These are phyloP conservation scores for Monilinia fructicola DNA, from an alignment of 2,329 filamentous ascomycete species.

Conservation along the genomic window DNA sequence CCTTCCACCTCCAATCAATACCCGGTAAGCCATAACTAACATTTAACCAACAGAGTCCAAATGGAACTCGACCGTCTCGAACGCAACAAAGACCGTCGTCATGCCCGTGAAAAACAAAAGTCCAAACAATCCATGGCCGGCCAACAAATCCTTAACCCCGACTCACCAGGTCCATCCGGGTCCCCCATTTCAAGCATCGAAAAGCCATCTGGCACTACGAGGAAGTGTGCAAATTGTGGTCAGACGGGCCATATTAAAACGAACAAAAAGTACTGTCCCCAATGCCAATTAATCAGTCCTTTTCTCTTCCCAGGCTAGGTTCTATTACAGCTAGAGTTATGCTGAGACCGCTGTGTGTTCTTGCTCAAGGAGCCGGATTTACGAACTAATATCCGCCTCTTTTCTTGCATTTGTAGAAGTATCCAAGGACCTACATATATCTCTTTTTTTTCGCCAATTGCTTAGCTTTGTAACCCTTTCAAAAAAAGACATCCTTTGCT, in stretches of 20 bases:
- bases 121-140: slow-evolving; percentile 45
- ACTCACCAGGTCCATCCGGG: slow-evolving; percentile 44
- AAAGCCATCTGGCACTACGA: slow-evolving; percentile 63
- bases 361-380: slow-evolving; percentile 23
- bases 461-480: slow-evolving; percentile 1
- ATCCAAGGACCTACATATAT: not conserved
- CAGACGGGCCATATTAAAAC: slow-evolving; percentile 98
- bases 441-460: not conserved
- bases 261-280: slow-evolving; percentile 78
- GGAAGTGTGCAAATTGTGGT: slow-evolving; percentile 97
- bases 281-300: slow-evolving; percentile 23
- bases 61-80: slow-evolving; percentile 80
- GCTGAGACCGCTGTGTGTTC: slow-evolving; percentile 18
- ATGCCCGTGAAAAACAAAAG: slow-evolving; percentile 89
- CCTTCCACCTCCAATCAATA: too few species aligned
- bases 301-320: slow-evolving; percentile 19
- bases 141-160: slow-evolving; percentile 36
- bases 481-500: slow-evolving; percentile 16
- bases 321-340: slow-evolving; percentile 7
- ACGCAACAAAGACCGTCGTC: slow-evolving; percentile 86
- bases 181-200: slow-evolving; percentile 51
- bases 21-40: not conserved
- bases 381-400: not conserved
- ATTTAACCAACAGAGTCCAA: slow-evolving; percentile 53
- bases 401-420: not conserved